Evolutionary conservation across 1,284 basidiomycete genomes (phyloP).

Genomic region (Prillingera fragicola): DNA sequence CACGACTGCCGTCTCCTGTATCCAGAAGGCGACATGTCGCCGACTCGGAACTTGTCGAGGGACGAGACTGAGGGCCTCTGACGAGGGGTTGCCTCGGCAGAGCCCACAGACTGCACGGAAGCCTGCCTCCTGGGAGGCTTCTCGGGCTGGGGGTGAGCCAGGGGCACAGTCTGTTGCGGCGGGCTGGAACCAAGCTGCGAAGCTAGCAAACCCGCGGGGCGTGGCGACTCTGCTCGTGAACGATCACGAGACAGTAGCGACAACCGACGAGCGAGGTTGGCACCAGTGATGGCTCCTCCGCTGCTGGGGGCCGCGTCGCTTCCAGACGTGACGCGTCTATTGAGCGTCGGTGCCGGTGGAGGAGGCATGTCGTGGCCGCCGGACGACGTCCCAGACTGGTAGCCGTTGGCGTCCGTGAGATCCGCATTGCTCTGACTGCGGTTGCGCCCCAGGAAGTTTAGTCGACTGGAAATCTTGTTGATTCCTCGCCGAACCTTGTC

Average conservation of each 20-base stretch:
- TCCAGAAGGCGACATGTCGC: conserved; percentile 19
- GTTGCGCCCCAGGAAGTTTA: conserved; percentile 26
- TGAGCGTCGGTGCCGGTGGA: background rate
- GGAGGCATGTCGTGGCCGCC: conserved; percentile 2
- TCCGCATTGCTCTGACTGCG: conserved; percentile 36
- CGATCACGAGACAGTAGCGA: conserved; percentile 5
- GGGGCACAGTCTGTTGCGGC: no score
- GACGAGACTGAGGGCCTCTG: conserved; percentile 14
- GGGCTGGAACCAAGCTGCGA: conserved; percentile 2
- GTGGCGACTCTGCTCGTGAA: conserved; percentile 10
- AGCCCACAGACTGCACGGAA: no score
- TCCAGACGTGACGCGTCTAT: conserved; percentile 11
- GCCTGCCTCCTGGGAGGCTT: no score
- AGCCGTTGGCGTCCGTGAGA: conserved; percentile 18
- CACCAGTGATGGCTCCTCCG: background rate
- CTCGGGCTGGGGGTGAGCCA: no score
- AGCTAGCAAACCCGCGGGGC: conserved; percentile 10
- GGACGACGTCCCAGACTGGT: conserved; percentile 6
- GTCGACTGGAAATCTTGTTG: conserved; percentile 31
- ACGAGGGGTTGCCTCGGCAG: conserved; percentile 12
- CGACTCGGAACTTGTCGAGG: conserved; percentile 15
- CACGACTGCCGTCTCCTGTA: background rate
- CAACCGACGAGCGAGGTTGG: conserved; percentile 9
- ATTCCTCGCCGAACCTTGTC: conserved; percentile 39
- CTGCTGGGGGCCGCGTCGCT: conserved; percentile 5